These are phyloP conservation scores for Epichloe uncinata DNA, from an alignment of 2,329 filamentous ascomycete species.

Conservation along the genomic window DNA sequence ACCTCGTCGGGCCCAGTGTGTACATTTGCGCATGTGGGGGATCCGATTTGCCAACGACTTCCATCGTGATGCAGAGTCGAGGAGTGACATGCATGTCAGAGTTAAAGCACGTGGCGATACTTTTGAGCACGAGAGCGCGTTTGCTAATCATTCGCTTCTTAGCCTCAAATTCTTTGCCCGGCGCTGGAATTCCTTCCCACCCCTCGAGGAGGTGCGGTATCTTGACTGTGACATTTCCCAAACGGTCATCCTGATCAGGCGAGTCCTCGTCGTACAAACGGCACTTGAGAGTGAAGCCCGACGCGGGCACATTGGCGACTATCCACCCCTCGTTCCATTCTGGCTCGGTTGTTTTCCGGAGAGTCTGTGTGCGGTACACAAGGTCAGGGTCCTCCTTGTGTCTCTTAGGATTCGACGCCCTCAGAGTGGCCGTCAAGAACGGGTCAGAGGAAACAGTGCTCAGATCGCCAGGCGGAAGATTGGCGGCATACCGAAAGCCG, in stretches of 20 bases:
- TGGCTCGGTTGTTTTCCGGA: conserved; percentile 59
- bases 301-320: conserved; percentile 71
- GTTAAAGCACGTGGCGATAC: conserved; percentile 49
- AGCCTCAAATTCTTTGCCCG: conserved; percentile 48
- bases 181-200: conserved; percentile 55
- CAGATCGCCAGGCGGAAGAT: conserved; percentile 74
- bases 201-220: conserved; percentile 45
- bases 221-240: conserved; percentile 71
- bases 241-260: conserved; percentile 70
- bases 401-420: conserved; percentile 52
- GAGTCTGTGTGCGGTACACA: conserved; percentile 60
- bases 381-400: conserved; percentile 80
- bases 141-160: conserved; percentile 82
- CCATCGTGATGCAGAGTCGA: conserved; percentile 56
- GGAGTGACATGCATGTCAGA: conserved; percentile 55
- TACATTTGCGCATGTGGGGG: conserved; percentile 57
- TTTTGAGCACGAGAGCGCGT: conserved; percentile 65
- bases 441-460: conserved; percentile 70
- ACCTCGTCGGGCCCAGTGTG: conserved; percentile 63
- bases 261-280: conserved; percentile 84
- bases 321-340: conserved; percentile 79
- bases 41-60: conserved; percentile 65
- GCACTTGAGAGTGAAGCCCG: conserved; percentile 74
- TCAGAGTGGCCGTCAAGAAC: conserved; percentile 65
- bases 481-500: conserved; percentile 66